These are phyloP conservation scores for Venturia nashicola DNA, from an alignment of 2,329 filamentous ascomycete species.

Conservation along the genomic window DNA sequence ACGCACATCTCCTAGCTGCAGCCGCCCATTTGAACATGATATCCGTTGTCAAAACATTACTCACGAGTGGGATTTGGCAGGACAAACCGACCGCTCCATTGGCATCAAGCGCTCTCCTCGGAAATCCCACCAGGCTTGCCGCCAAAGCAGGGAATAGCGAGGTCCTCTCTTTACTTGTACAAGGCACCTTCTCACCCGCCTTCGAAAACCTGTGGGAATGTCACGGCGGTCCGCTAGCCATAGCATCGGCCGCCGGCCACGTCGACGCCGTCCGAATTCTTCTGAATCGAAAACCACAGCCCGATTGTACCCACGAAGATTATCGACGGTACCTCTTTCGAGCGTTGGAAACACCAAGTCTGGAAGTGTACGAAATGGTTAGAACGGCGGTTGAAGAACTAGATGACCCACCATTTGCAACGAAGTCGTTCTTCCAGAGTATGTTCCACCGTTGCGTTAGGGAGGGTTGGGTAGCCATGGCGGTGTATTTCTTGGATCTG, in stretches of 20 bases:
- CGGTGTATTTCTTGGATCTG: neutral
- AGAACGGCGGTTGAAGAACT: neutral
- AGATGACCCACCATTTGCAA: neutral
- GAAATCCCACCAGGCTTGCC: neutral
- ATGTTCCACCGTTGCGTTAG: neutral
- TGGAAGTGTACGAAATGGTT: neutral
- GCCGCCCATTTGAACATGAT: neutral
- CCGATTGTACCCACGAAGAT: neutral
- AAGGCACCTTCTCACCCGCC: neutral
- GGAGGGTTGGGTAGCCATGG: neutral
- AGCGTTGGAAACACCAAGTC: neutral
- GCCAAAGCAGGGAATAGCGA: neutral
- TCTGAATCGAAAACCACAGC: neutral
- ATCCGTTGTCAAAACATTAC: neutral
- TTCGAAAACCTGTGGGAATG: neutral
- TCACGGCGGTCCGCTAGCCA: neutral
- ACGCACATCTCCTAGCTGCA: neutral
- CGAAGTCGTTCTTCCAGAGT: neutral
- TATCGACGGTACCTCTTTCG: neutral
- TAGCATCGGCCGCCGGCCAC: neutral
- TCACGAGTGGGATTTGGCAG: neutral
- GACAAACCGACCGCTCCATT: neutral
- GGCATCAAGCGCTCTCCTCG: neutral
- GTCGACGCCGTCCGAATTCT: neutral
- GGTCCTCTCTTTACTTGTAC: neutral